Conservation (phyloP, 2,329 filamentous ascomycete genomes). For the Aspergillus oerlinghausenensis region DNA sequence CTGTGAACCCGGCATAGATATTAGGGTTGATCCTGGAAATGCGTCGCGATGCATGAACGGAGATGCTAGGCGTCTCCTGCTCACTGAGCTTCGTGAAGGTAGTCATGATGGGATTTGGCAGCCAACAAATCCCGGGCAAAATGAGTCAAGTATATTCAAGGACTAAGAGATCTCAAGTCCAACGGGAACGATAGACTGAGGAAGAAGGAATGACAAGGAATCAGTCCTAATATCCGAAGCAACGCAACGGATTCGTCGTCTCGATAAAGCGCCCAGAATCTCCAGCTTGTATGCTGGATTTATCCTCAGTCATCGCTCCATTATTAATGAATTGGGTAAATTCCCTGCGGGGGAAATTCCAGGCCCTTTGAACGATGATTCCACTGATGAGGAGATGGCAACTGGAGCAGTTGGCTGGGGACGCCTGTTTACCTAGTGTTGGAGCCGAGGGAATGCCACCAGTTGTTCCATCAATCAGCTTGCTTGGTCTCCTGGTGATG, state of each 20-base stretch:
- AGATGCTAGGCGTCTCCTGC: conserved; percentile 59
- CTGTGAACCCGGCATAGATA: conserved; percentile 79
- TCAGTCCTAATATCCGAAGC: conserved; percentile 2
- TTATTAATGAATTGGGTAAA: conserved; percentile 23
- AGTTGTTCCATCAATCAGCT: conserved; percentile 23
- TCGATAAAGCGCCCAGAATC: conserved; percentile 8
- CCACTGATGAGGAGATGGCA: not conserved
- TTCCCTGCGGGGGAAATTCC: conserved; percentile 26
- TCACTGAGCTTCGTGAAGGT: conserved; percentile 66
- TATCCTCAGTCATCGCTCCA: conserved; percentile 5
- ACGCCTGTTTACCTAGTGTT: conserved; percentile 5
- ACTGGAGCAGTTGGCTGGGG: not conserved
- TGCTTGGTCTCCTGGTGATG: not conserved
- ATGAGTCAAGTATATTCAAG: conserved; percentile 1
- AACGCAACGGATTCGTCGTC: conserved; percentile 10
- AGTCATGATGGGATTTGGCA: conserved; percentile 51
- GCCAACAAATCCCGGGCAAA: not conserved
- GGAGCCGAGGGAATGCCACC: conserved; percentile 10
- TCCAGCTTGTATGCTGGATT: conserved; percentile 13
- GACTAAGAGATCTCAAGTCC: conserved; percentile 1
- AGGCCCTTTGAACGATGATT: conserved; percentile 5
- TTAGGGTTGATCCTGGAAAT: conserved; percentile 73
- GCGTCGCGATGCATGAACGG: conserved; percentile 59
- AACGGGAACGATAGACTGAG: not conserved
- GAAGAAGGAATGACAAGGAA: not conserved